These are phyloP conservation scores for Kregervanrija delftensis DNA, from an alignment of 805 yeast genomes.

Conservation along the genomic window DNA sequence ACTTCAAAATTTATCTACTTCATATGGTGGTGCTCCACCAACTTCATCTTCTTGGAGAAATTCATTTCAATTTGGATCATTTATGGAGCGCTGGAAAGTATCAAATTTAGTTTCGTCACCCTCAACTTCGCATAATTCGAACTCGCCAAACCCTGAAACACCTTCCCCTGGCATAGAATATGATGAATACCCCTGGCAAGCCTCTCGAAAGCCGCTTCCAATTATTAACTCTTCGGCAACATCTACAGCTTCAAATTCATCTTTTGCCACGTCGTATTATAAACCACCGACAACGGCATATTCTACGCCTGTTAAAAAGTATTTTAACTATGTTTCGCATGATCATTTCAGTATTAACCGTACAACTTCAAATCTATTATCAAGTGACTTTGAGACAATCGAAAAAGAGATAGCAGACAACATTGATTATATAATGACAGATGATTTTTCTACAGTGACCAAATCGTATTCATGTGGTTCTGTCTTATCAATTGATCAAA, in stretches of 20 bases:
- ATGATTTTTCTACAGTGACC: slow-evolving; percentile 3
- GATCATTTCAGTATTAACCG: slow-evolving; percentile 8
- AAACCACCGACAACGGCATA: neutral
- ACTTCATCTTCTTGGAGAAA: slow-evolving; percentile 24
- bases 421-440: slow-evolving; percentile 12
- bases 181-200: slow-evolving; percentile 11
- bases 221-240: neutral
- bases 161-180: slow-evolving; percentile 7
- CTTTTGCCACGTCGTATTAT: slow-evolving; percentile 1
- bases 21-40: slow-evolving; percentile 25
- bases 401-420: slow-evolving; percentile 3
- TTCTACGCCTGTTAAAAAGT: neutral
- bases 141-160: slow-evolving; percentile 1
- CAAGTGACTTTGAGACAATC: neutral
- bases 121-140: slow-evolving; percentile 1
- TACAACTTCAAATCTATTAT: slow-evolving; percentile 8
- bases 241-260: slow-evolving; percentile 8
- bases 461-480: slow-evolving; percentile 1
- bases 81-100: slow-evolving; percentile 23
- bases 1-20: slow-evolving; percentile 29
- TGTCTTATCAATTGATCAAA: slow-evolving; percentile 2
- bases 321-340: slow-evolving; percentile 2
- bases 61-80: slow-evolving; percentile 20
- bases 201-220: neutral
- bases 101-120: slow-evolving; percentile 4